A percentile compares a stretch with the other conserved stretches of the same genome.
phyloP scores from a whole-genome alignment of 192 early-diverging fungal species.

The Kickxella alabastrina region DNA sequence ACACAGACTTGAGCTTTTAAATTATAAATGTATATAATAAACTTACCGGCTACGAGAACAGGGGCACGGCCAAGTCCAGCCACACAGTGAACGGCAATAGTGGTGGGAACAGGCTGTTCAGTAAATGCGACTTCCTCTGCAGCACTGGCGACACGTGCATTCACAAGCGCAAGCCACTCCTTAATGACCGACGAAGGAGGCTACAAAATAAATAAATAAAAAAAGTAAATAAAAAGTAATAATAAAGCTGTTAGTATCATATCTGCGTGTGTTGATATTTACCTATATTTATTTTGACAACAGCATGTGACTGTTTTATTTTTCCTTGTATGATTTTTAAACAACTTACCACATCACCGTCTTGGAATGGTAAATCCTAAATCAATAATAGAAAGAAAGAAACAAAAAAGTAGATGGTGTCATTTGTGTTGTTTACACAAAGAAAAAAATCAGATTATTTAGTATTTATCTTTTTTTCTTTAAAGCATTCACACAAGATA shows the following conservation, averaged over 20 bases:
- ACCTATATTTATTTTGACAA: no score
- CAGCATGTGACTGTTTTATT: neutral
- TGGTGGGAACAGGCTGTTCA: slow-evolving; percentile 43
- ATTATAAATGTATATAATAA: no score
- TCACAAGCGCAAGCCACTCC: slow-evolving; percentile 66
- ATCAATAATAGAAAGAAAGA: neutral
- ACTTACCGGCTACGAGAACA: slow-evolving; percentile 69
- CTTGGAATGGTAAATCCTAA: slow-evolving; percentile 80
- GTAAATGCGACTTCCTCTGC: slow-evolving; percentile 14
- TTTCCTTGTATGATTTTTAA: no score
- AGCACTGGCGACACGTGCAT: slow-evolving; percentile 49
- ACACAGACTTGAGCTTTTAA: no score
- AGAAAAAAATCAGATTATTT: neutral
- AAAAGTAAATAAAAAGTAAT: neutral
- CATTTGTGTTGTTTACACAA: no score
- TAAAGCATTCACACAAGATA: no score
- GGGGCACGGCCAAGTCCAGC: slow-evolving; percentile 94
- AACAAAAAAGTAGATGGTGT: no score
- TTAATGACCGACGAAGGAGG: slow-evolving; percentile 53
- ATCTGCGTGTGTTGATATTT: no score
- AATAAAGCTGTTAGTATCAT: slow-evolving; percentile 2
- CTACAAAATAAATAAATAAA: neutral
- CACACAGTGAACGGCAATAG: slow-evolving; percentile 90
- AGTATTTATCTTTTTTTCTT: no score
- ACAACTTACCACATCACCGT: slow-evolving; percentile 74